Evolutionary conservation across 2,329 filamentous ascomycete species (phyloP).

Genomic region (Phyllosticta paracitricarpa): DNA sequence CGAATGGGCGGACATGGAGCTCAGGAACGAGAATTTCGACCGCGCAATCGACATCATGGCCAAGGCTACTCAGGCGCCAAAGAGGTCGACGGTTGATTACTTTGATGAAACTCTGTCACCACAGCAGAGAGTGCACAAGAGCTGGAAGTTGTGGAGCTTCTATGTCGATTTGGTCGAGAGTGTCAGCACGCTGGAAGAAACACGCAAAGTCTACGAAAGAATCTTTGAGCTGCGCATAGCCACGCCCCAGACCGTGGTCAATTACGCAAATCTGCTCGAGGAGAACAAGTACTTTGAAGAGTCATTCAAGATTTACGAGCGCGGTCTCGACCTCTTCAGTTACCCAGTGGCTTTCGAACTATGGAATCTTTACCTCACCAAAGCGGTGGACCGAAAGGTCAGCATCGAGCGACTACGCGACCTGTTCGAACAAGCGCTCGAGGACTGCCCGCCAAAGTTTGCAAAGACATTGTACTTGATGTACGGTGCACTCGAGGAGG

Average conservation of each 20-base stretch:
- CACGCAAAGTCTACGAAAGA: conserved; percentile 86
- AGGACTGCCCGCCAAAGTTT: conserved; percentile 89
- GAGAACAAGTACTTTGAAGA: conserved; percentile 95
- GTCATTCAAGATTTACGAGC: conserved; percentile 94
- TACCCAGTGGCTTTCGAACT: conserved; percentile 97
- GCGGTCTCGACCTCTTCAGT: conserved; percentile 93
- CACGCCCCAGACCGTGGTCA: conserved; percentile 95
- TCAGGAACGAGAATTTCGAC: conserved; percentile 92
- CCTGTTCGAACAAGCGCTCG: conserved; percentile 92
- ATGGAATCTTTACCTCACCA: conserved; percentile 96
- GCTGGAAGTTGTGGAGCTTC: conserved; percentile 99
- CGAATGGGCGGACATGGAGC: conserved; percentile 97
- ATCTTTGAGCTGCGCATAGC: conserved; percentile 98
- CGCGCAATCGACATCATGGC: conserved; percentile 92
- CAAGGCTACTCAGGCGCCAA: conserved; percentile 93
- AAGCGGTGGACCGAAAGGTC: conserved; percentile 92
- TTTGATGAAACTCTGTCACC: conserved; percentile 91
- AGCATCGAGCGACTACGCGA: conserved; percentile 89
- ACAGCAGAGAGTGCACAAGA: conserved; percentile 95
- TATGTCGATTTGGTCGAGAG: conserved; percentile 97
- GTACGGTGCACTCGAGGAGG: conserved; percentile 96
- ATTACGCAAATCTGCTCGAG: conserved; percentile 91
- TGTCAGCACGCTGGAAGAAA: conserved; percentile 82
- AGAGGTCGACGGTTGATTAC: conserved; percentile 96
- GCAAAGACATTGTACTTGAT: conserved; percentile 94